Evolutionary conservation across 768 basidiomycete genomes (phyloP).

Genomic region (Tulasnella calospora): DNA sequence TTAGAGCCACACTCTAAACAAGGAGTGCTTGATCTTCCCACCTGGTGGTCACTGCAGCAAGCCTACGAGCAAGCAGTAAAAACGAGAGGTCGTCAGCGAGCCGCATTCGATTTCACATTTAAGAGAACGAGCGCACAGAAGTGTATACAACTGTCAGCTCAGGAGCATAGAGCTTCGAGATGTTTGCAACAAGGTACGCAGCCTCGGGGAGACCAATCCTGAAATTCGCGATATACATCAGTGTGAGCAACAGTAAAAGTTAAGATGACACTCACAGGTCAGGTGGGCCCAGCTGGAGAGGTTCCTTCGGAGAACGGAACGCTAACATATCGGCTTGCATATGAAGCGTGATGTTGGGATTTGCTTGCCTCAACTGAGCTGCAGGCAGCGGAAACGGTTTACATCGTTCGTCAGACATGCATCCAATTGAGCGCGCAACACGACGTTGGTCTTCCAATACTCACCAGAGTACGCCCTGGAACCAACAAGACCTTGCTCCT

Average conservation of each 20-base stretch:
- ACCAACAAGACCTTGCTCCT: slow-evolving; percentile 84
- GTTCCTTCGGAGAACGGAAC: slow-evolving; percentile 73
- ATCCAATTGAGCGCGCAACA: neutral
- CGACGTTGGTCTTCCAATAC: slow-evolving; percentile 32
- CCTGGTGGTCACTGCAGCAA: slow-evolving; percentile 92
- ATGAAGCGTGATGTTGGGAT: slow-evolving; percentile 72
- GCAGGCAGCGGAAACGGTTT: neutral
- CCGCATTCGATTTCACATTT: neutral
- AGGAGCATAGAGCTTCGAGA: slow-evolving; percentile 75
- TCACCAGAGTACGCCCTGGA: slow-evolving; percentile 73
- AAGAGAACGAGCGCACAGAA: slow-evolving; percentile 41
- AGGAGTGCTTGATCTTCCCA: slow-evolving; percentile 31
- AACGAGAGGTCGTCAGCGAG: neutral
- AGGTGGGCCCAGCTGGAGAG: slow-evolving; percentile 77
- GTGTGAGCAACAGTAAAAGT: neutral
- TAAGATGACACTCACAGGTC: slow-evolving; percentile 45
- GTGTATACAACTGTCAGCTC: slow-evolving; percentile 68
- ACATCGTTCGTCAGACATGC: neutral
- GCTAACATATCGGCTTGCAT: slow-evolving; percentile 92
- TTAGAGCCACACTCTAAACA: neutral
- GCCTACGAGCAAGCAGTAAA: slow-evolving; percentile 42
- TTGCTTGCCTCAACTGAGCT: slow-evolving; percentile 55
- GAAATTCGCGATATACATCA: neutral
- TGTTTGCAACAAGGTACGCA: slow-evolving; percentile 64
- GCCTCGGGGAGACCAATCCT: slow-evolving; percentile 80